A percentile compares a stretch with the other conserved stretches of the same genome.
phyloP scores from a whole-genome alignment of 805 yeast species.

The Cephaloascus albidus region DNA sequence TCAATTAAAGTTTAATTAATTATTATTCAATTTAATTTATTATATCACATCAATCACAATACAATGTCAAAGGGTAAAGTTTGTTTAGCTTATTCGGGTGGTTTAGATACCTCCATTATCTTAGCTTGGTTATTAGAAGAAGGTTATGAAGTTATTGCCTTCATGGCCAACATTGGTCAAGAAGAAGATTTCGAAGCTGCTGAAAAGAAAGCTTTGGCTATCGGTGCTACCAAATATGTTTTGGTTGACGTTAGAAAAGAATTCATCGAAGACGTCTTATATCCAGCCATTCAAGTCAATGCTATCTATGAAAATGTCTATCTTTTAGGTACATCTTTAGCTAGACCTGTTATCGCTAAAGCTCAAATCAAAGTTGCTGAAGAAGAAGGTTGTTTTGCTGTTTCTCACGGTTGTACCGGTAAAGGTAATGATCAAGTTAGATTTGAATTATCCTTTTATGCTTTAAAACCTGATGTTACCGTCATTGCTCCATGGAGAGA shows the following conservation, averaged over 20 bases:
- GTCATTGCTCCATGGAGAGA: constrained; percentile 99
- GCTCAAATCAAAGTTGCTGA: constrained; percentile 98
- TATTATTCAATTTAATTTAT: constrained; percentile 1
- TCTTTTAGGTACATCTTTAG: constrained; percentile 92
- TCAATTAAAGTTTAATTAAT: constrained; percentile 1
- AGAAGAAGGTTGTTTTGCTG: constrained; percentile 96
- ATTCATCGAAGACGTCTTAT: constrained; percentile 85
- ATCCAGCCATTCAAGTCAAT: constrained; percentile 95
- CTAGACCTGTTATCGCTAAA: constrained; percentile 97
- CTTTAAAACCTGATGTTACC: constrained; percentile 92
- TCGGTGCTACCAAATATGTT: constrained; percentile 95
- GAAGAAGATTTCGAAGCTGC: constrained; percentile 99
- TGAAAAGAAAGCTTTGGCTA: constrained; percentile 87
- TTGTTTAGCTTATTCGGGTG: constrained; percentile 98
- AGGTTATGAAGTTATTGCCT: constrained; percentile 97
- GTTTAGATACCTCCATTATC: constrained; percentile 95
- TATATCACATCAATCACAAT: neutral
- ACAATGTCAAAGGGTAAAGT: constrained; percentile 95
- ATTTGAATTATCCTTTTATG: constrained; percentile 94
- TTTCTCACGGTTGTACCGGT: constrained; percentile 99
- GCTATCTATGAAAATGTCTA: constrained; percentile 98
- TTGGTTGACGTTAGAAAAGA: constrained; percentile 92
- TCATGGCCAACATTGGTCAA: constrained; percentile 98
- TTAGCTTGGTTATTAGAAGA: constrained; percentile 97
- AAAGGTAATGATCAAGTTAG: constrained; percentile 99